A percentile compares a stretch with the other conserved stretches of the same genome.
phyloP scores from a whole-genome alignment of 495 filamentous ascomycete genomes.

The Hypoxylon subgilvum region DNA sequence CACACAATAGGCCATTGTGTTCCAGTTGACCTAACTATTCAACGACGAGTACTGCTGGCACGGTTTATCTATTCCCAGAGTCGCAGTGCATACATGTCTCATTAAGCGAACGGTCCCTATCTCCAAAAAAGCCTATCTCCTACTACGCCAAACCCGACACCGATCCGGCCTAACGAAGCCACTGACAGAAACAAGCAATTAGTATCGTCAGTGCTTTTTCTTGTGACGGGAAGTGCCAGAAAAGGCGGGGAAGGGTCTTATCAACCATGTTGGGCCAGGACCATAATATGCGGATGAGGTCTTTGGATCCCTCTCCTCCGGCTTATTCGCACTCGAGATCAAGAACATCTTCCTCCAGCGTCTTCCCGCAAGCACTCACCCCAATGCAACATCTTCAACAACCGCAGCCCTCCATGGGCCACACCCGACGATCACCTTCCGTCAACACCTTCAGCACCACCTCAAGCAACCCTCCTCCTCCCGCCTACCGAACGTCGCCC shows the following conservation, averaged over 20 bases:
- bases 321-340: conserved; percentile 59
- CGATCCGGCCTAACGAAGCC: conserved; percentile 32
- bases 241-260: conserved; percentile 17
- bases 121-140: conserved; percentile 32
- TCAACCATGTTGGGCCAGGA: conserved; percentile 39
- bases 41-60: conserved; percentile 5
- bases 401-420: conserved; percentile 45
- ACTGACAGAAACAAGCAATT: conserved; percentile 32
- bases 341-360: conserved; percentile 66
- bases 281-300: conserved; percentile 39
- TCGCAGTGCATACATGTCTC: conserved; percentile 27
- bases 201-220: conserved; percentile 28
- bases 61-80: not conserved
- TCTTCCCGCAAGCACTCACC: conserved; percentile 52
- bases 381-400: conserved; percentile 47
- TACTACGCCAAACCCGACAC: conserved; percentile 31
- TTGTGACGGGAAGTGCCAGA: not conserved
- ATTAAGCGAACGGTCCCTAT: conserved; percentile 22
- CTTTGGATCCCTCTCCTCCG: conserved; percentile 45
- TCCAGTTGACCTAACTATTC: conserved; percentile 2
- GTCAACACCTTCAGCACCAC: conserved; percentile 75
- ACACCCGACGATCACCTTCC: conserved; percentile 71
- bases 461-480: conserved; percentile 58
- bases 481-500: conserved; percentile 57
- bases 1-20: conserved; percentile 10